Evolutionary conservation across 2,329 filamentous ascomycete genomes (phyloP), one percentile per base, ranked within the genome.

Genomic region (Alternaria conjuncta): DNA sequence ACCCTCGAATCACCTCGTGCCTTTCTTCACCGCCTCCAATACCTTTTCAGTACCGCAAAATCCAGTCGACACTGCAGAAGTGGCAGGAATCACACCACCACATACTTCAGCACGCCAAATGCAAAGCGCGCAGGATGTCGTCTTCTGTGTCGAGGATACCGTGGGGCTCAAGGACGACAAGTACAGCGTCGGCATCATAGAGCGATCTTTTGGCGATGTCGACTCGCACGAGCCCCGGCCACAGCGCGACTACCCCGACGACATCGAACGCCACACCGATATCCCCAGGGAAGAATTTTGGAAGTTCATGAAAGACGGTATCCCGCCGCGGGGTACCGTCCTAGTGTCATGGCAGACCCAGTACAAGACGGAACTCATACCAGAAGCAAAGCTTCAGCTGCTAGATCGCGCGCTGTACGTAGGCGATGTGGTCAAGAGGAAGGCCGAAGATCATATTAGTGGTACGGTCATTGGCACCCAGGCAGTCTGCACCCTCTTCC

Each of bases 351-450:
- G 85, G 84, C 69, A 82, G 67, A 77, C 68, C 30, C 82, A 83
- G 67, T 76, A 78, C 50, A 75, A 71, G 56, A 78, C 80, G 3
- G 78, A 82, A 60, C 72, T 84, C 18, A 74, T 84, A 26, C 76
- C 77, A 1, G 78, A 80, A 53, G 68, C 81, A 11, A 80, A 83
- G 23, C 77, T 89, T 46, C 77, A 80, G 15, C 77, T 89, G 21
- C 75, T 88, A 28, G 86, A 88, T 74, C 83, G 87, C n/a, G 78
- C 80, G 2, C 75, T 88, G 13, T 80, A 83, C 53, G 82, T 88
- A 15, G 87, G 87, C 25, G 85, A 88, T 68, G 78, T 84, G 12
- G 86, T 89, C 55, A 88, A 87, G 73, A 78, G 80, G 32, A 78
- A 80, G 44, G 75, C 80, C 0, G 80, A 80, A 21, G 82, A 84